These are phyloP conservation scores for Pyrenula aspistea DNA, from an alignment of 495 filamentous ascomycete genomes.

Conservation along the genomic window DNA sequence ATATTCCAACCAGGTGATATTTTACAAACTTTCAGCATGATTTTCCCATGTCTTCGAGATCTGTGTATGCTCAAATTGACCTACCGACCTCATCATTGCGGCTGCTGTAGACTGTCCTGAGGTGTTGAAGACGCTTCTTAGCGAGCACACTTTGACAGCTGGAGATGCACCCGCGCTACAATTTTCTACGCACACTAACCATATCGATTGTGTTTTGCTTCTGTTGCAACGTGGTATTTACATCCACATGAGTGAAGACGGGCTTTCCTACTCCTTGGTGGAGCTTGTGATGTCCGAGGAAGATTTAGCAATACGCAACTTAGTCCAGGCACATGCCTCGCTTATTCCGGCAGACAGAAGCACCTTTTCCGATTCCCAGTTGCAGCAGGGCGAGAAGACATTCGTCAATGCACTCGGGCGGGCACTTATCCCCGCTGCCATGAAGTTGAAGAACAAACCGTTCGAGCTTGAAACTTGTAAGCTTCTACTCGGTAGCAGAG, in stretches of 20 bases:
- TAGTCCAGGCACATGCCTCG: not conserved
- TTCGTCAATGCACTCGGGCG: not conserved
- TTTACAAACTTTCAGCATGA: no score
- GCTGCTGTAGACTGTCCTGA: not conserved
- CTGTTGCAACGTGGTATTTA: not conserved
- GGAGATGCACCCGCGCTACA: not conserved
- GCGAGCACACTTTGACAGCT: not conserved
- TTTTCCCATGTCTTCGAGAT: no score
- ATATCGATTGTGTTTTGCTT: not conserved
- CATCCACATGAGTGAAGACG: not conserved
- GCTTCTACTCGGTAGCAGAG: not conserved
- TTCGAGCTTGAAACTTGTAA: not conserved
- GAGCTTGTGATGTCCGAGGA: not conserved
- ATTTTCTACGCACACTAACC: not conserved
- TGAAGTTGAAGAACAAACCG: not conserved
- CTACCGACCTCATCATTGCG: not conserved
- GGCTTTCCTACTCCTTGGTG: not conserved
- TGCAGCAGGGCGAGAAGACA: not conserved
- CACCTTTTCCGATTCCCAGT: not conserved
- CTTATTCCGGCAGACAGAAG: not conserved
- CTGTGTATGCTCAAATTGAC: no score
- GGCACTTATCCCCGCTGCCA: not conserved
- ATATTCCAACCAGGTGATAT: no score
- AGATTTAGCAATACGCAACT: not conserved
- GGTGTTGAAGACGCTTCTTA: not conserved